Percentiles rank a stretch among this genome's conserved stretches.
These are phyloP conservation scores for Aspergillus sp. DNA, from an alignment of 2,329 filamentous ascomycete genomes.

Conservation along the genomic window DNA sequence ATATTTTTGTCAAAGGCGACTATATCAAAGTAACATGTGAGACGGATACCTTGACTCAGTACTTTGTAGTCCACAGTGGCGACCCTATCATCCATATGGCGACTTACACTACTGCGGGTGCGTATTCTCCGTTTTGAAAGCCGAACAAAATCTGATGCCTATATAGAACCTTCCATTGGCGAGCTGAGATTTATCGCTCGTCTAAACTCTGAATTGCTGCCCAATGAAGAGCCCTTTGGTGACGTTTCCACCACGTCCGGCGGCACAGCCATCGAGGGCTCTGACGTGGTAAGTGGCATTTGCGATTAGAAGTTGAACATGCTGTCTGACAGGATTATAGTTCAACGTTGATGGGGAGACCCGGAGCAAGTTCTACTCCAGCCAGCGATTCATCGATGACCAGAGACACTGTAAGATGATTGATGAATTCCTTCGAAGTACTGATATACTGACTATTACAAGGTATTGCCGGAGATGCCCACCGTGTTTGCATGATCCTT, in stretches of 20 bases:
- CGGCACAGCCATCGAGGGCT: constrained; percentile 54
- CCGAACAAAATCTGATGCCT: constrained; percentile 2
- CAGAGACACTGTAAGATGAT: constrained; percentile 51
- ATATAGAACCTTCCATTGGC: constrained; percentile 47
- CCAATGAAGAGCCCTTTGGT: constrained; percentile 52
- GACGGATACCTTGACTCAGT: constrained; percentile 59
- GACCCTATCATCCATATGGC: constrained; percentile 58
- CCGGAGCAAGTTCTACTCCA: constrained; percentile 66
- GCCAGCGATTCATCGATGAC: constrained; percentile 66
- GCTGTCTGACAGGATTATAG: constrained; percentile 5
- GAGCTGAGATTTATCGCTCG: constrained; percentile 64
- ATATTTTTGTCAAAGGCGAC: constrained; percentile 15
- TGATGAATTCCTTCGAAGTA: not conserved
- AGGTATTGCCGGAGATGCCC: constrained; percentile 31
- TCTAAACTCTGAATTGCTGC: constrained; percentile 48
- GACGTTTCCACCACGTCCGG: constrained; percentile 52
- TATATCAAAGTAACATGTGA: constrained; percentile 61
- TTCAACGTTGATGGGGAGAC: constrained; percentile 60
- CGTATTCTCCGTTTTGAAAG: constrained; percentile 7
- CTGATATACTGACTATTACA: not conserved
- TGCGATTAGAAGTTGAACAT: not conserved
- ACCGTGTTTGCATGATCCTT: constrained; percentile 59
- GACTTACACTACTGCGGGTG: constrained; percentile 53
- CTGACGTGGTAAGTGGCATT: constrained; percentile 39
- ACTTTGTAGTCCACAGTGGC: constrained; percentile 58